These are phyloP conservation scores for Auriscalpium orientale DNA, from an alignment of 768 basidiomycete species.

Conservation along the genomic window DNA sequence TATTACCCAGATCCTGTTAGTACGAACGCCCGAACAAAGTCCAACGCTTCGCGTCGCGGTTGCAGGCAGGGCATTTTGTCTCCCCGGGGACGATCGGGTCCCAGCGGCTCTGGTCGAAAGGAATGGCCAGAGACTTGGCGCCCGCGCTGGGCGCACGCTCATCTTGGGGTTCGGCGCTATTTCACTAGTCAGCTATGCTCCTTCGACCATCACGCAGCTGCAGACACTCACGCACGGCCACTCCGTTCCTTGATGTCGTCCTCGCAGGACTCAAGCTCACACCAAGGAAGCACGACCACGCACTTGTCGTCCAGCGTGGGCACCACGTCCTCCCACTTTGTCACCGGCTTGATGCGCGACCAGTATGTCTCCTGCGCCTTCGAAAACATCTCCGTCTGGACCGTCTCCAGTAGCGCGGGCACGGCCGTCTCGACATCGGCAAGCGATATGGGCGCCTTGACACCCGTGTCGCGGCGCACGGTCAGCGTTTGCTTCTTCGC, in stretches of 20 bases:
- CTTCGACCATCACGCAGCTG: not conserved
- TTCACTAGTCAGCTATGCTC: not conserved
- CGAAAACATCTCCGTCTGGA: constrained; percentile 84
- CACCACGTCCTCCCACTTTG: constrained; percentile 88
- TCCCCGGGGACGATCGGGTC: constrained; percentile 71
- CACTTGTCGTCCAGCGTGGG: constrained; percentile 85
- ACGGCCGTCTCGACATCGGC: constrained; percentile 42
- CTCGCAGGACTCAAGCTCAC: constrained; percentile 87
- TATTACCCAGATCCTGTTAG: constrained; percentile 20
- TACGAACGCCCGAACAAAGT: constrained; percentile 93
- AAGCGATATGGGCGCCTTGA: constrained; percentile 48
- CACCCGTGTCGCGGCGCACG: constrained; percentile 77
- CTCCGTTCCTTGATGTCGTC: constrained; percentile 97
- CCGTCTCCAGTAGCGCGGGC: constrained; percentile 65
- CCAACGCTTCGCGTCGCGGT: constrained; percentile 86
- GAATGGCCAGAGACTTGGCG: constrained; percentile 94
- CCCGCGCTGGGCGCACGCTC: constrained; percentile 96
- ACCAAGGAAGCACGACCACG: constrained; percentile 91
- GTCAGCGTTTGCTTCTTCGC: constrained; percentile 72
- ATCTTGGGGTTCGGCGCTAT: constrained; percentile 79
- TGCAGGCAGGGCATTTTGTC: constrained; percentile 89
- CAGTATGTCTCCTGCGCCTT: constrained; percentile 71
- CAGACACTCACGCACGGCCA: constrained; percentile 59
- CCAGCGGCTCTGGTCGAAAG: constrained; percentile 86
- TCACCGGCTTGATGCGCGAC: constrained; percentile 62